These are phyloP conservation scores for Ilex asprella DNA, from an alignment of 257 asterid species.

Conservation along the genomic window DNA sequence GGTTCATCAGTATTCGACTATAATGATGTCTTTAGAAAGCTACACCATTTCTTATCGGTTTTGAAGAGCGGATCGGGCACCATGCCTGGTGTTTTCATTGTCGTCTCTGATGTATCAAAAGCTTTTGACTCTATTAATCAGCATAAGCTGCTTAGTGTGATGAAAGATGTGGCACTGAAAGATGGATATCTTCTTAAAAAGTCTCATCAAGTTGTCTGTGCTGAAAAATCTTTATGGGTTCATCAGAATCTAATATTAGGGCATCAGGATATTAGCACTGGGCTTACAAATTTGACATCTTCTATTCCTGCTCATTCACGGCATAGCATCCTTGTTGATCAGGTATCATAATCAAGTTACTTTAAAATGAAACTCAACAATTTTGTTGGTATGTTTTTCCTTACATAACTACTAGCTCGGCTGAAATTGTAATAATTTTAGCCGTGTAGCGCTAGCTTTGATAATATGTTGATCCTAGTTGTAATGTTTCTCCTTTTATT, in stretches of 20 bases:
- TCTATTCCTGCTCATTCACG: conserved; percentile 24
- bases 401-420: background rate
- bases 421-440: too few relatives aligned
- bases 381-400: too few relatives aligned
- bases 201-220: conserved; percentile 46
- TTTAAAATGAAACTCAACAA: background rate
- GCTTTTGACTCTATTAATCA: conserved; percentile 84
- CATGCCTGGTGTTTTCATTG: conserved; percentile 46
- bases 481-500: too few relatives aligned
- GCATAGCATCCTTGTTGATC: conserved; percentile 49
- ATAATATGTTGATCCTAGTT: too few relatives aligned
- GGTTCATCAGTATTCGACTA: conserved; percentile 91
- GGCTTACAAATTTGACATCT: conserved; percentile 21
- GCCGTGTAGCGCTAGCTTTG: too few relatives aligned
- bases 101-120: conserved; percentile 80
- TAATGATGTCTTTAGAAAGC: conserved; percentile 63
- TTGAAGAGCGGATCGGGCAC: conserved; percentile 35
- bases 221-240: conserved; percentile 41
- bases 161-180: conserved; percentile 49
- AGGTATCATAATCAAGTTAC: conserved; percentile 39
- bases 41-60: conserved; percentile 50
- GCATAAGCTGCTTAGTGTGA: conserved; percentile 56
- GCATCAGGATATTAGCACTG: conserved; percentile 22
- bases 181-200: conserved; percentile 49
- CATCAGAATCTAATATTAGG: conserved; percentile 31